phyloP scores from a whole-genome alignment of 78 protist genomes.

The Guillardia theta region DNA sequence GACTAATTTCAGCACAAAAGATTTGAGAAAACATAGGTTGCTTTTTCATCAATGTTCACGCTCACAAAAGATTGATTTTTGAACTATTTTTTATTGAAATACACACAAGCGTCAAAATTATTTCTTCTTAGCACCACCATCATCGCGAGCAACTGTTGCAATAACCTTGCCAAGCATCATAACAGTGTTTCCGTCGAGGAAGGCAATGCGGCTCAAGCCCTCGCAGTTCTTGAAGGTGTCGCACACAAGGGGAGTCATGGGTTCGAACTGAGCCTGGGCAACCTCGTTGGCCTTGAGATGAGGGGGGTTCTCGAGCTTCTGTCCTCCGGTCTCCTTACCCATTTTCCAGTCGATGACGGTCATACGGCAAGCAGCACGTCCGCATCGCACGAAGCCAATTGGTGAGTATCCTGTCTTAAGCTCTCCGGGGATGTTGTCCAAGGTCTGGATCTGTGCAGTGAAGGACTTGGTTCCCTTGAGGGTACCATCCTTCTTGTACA shows the following conservation, averaged over 20 bases:
- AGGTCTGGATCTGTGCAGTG: conserved; percentile 57
- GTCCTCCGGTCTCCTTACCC: conserved; percentile 69
- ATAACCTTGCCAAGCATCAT: conserved; percentile 74
- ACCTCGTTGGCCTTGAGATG: conserved; percentile 66
- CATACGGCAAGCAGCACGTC: conserved; percentile 53
- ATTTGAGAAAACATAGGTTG: too few relatives aligned
- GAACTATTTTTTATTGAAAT: not conserved
- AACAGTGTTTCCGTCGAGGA: conserved; percentile 74
- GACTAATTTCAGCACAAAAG: too few relatives aligned
- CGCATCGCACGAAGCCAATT: conserved; percentile 53
- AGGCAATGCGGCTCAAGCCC: conserved; percentile 71
- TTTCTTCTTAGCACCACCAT: not conserved
- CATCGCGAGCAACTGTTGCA: conserved; percentile 23
- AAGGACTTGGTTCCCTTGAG: conserved; percentile 37
- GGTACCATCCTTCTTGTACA: conserved; percentile 44
- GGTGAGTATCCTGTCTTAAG: conserved; percentile 65
- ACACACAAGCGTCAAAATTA: too few relatives aligned
- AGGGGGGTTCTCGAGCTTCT: conserved; percentile 66
- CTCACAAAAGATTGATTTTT: too few relatives aligned
- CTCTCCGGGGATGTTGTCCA: conserved; percentile 63
- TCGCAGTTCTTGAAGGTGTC: conserved; percentile 66
- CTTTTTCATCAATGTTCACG: too few relatives aligned
- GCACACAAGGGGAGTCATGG: conserved; percentile 69
- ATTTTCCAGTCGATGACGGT: conserved; percentile 53
- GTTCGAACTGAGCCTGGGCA: conserved; percentile 64